Conservation (phyloP, 768 basidiomycete genomes). For the Pulveroboletus sp. region DNA sequence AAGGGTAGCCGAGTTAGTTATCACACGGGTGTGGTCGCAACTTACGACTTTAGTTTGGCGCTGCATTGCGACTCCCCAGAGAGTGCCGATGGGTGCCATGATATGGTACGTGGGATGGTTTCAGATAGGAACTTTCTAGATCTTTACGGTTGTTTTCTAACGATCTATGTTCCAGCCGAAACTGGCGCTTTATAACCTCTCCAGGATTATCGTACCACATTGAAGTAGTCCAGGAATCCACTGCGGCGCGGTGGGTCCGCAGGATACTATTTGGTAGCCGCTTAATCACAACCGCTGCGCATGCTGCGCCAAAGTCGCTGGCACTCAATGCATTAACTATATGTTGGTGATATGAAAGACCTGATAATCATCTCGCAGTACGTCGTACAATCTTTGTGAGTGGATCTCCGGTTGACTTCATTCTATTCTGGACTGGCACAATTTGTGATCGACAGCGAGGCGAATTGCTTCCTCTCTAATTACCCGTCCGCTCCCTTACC, state of each 20-base stretch:
- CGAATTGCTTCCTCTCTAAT: too few species aligned
- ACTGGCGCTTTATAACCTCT: conserved; percentile 10
- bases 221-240: not conserved
- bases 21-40: not conserved
- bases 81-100: conserved; percentile 26
- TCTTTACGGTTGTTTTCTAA: not conserved
- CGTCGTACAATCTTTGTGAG: too few species aligned
- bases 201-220: not conserved
- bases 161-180: not conserved
- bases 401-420: too few species aligned
- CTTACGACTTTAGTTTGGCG: conserved; percentile 29
- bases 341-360: too few species aligned
- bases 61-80: conserved; percentile 23
- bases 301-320: not conserved
- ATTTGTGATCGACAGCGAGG: too few species aligned
- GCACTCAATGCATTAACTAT: not conserved
- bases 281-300: not conserved
- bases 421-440: too few species aligned
- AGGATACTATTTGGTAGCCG: not conserved
- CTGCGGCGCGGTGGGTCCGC: not conserved
- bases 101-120: conserved; percentile 9
- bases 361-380: too few species aligned
- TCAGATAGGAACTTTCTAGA: not conserved
- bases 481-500: too few species aligned
- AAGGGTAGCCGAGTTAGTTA: not conserved